Conservation (phyloP, 805 yeast species). For the Hanseniaspora meyeri region DNA sequence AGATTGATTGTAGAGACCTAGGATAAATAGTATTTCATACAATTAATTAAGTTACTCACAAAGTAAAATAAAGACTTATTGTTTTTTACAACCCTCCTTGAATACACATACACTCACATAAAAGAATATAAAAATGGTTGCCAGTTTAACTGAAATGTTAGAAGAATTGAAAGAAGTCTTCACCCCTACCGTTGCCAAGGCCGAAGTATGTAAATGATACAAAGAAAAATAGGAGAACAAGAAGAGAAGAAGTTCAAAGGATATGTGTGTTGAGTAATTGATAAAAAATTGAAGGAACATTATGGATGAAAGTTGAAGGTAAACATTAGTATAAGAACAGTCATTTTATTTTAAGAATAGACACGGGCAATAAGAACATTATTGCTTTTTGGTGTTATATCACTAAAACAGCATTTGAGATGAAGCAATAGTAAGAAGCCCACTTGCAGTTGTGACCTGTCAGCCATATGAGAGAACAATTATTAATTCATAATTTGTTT, state of each 20-base stretch:
- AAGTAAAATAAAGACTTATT: background rate
- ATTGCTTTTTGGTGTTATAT: no score
- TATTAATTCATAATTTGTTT: no score
- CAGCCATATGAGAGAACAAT: no score
- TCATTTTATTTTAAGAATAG: no score
- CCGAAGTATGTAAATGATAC: constrained; percentile 36
- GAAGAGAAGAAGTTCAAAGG: background rate
- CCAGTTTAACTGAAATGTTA: constrained; percentile 30
- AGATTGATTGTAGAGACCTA: background rate
- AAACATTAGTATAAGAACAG: no score
- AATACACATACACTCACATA: background rate
- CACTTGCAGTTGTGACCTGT: no score
- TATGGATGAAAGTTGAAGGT: background rate
- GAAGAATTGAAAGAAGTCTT: constrained; percentile 68
- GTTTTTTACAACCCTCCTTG: background rate
- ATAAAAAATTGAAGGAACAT: no score
- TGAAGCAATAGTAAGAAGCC: no score
- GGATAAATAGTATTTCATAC: background rate
- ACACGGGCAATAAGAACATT: no score
- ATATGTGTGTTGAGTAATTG: background rate
- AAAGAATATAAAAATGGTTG: constrained; percentile 25
- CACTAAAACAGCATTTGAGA: no score
- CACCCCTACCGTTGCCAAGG: constrained; percentile 69
- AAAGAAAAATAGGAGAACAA: background rate
- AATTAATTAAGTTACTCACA: background rate